Evolutionary conservation across 78 protist genomes (phyloP), one percentile per base, ranked within the genome.

Genomic region (Dictyostelium citrinum): DNA sequence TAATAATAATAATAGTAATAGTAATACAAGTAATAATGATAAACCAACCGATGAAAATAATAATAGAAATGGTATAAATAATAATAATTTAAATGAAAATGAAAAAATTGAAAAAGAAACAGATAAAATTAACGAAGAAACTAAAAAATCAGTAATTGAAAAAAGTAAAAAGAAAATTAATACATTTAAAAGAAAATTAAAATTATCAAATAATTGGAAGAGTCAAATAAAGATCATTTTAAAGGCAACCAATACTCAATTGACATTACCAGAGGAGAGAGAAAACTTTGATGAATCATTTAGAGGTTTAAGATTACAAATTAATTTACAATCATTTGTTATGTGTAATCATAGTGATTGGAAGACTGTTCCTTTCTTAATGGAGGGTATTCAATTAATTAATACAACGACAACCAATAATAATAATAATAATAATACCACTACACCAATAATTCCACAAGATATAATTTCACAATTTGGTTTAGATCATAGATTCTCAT

Each of bases 331-430:
- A 24, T 39, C 93, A 67, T 78, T 88, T 39, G 70, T 78, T 2
- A 78, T 88, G 85, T 14, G 93, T 12, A 88, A 88, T 78, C 93
- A 88, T 68, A 77, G 84, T 17, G 93, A 88, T 33, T 88, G 93
- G 93, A 88, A 88, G 31, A 22, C 39, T 4, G 93, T 88, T 24
- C 93, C 93, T 5, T 82, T 77, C 58, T 45, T 88, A 7, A 24
- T 37, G 29, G 93, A 88, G 31, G 93, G 93, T 41, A 35, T 88
- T 29, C 93, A 88, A 31, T 46, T 88, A 6, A 78, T 78, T 27
- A 84, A 88, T 49, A 45, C 29, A 3, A 20, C 37, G 3, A 8
- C 29, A 46, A 22, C 5, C 2, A 29, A 72, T 37, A 33, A 20
- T 5, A 37, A 33, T 67, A 22, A 14, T 7, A 29, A 72, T 37